Conservation (phyloP, 1,284 basidiomycete genomes). For the Inonotus obliquus region DNA sequence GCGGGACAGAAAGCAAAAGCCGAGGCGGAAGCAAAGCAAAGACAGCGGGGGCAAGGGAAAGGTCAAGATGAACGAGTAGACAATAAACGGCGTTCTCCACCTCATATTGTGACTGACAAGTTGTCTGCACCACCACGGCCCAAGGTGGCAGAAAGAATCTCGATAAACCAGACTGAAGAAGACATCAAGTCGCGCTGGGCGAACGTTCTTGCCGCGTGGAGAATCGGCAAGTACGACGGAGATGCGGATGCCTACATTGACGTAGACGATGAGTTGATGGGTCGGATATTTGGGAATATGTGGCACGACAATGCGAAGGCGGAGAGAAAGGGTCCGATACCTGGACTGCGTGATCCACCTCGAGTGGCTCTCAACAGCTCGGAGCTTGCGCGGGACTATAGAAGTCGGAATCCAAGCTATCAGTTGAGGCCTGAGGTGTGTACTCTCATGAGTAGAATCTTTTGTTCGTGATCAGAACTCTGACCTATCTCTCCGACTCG, state of each 20-base stretch:
- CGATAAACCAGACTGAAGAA: constrained; percentile 14
- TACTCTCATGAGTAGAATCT: background rate
- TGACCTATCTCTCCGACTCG: background rate
- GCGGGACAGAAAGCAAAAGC: background rate
- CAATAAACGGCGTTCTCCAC: constrained; percentile 2
- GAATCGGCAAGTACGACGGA: constrained; percentile 34
- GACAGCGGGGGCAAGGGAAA: background rate
- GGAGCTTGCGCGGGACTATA: constrained; percentile 11
- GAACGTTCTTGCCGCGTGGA: constrained; percentile 50
- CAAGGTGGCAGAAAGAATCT: background rate
- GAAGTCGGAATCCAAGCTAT: constrained; percentile 7
- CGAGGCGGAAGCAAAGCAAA: background rate
- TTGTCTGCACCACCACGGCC: background rate
- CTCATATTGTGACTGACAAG: background rate
- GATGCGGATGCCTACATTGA: constrained; percentile 4
- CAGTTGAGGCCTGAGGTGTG: constrained; percentile 16
- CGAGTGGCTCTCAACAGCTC: background rate
- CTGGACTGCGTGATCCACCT: constrained; percentile 15
- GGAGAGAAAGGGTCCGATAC: constrained; percentile 8
- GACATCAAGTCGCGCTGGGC: constrained; percentile 40
- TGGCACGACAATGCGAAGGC: background rate
- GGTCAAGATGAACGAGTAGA: background rate
- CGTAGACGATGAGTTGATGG: constrained; percentile 6
- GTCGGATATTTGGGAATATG: constrained; percentile 1
- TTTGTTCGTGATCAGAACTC: background rate